Base-by-base conservation (phyloP, 2,329 filamentous ascomycete species). In the Sphaerulina populicola region DNA sequence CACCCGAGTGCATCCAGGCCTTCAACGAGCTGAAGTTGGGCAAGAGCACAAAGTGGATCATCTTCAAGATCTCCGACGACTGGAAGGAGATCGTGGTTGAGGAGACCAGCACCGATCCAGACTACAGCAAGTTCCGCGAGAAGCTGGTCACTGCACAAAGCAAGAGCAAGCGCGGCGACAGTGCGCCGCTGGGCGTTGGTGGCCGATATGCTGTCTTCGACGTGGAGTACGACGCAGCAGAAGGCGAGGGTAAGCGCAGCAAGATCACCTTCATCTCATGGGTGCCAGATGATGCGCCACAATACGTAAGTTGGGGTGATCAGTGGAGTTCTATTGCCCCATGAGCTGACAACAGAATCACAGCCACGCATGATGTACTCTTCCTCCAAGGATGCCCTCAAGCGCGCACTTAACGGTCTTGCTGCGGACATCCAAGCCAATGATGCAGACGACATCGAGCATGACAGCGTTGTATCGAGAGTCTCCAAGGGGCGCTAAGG, bases 311-410 rank as follows among this genome's bases (percentile, higher is more conserved):
- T 74, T 42, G 27, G 6, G 9, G 35, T 21, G 35, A 30, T 30
- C 23, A 23, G 14, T 38, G 36, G 14, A 30, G 2, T n/a, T 27
- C 33, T 21, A 29, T 12, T 18, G 11, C 11, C 23, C 23, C 23
- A 5, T 14, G 21, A 21, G 45, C 44, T 48, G 44, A 48, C 49
- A 21, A 6, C 42, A 6, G 31, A 10, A 27, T n/a, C 33, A 52
- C 61, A 89, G 86, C 78, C 84, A 72, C 89, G 89, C 78, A 93
- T 93, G 87, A 79, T 89, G 71, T 93, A 91, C 77, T 85, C 86
- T 64, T 86, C 87, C 47, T 93, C 87, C 72, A 93, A 91, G 53
- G 58, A 90, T 65, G 84, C 85, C 54, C 79, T 93, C 62, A 91
- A 89, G 80, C 83, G 83, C 71, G 72, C 85, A 45, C 79, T 93